Evolutionary conservation across 805 yeast species (phyloP).

Genomic region (Candida sithepensis): DNA sequence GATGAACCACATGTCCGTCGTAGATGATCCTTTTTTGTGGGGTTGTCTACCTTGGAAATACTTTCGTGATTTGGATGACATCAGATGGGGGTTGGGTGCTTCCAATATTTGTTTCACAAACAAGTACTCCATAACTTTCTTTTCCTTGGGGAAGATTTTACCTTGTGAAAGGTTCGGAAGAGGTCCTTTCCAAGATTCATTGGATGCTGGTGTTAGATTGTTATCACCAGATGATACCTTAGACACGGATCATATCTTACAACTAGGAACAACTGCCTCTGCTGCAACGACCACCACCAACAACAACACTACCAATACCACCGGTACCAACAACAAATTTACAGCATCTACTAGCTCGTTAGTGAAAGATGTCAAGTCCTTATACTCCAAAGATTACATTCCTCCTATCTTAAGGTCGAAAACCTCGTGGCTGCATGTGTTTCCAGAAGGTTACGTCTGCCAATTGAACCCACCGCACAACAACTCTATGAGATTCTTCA

Average conservation of each 20-base stretch:
- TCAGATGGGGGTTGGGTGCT: slow-evolving; percentile 96
- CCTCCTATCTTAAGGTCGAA: slow-evolving; percentile 59
- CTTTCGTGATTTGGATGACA: slow-evolving; percentile 56
- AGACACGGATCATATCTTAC: slow-evolving; percentile 38
- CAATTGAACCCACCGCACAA: slow-evolving; percentile 76
- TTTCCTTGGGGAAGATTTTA: slow-evolving; percentile 85
- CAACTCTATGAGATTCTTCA: slow-evolving; percentile 89
- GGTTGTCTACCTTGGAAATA: slow-evolving; percentile 76
- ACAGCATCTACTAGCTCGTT: neutral
- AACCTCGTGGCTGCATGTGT: slow-evolving; percentile 89
- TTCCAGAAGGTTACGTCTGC: slow-evolving; percentile 92
- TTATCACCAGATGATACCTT: slow-evolving; percentile 74
- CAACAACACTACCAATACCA: no score
- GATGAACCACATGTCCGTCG: slow-evolving; percentile 90
- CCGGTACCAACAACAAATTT: no score
- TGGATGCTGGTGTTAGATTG: slow-evolving; percentile 82
- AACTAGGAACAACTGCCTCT: neutral
- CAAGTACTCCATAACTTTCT: slow-evolving; percentile 50
- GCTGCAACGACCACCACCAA: neutral
- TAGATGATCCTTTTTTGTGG: slow-evolving; percentile 91
- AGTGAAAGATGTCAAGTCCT: slow-evolving; percentile 13
- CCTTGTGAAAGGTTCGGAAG: slow-evolving; percentile 84
- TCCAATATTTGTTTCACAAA: slow-evolving; percentile 80
- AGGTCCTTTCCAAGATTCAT: slow-evolving; percentile 88
- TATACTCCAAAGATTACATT: slow-evolving; percentile 33